phyloP scores from a whole-genome alignment of 2,329 filamentous ascomycete species.

The Arthrocladium fulminans region DNA sequence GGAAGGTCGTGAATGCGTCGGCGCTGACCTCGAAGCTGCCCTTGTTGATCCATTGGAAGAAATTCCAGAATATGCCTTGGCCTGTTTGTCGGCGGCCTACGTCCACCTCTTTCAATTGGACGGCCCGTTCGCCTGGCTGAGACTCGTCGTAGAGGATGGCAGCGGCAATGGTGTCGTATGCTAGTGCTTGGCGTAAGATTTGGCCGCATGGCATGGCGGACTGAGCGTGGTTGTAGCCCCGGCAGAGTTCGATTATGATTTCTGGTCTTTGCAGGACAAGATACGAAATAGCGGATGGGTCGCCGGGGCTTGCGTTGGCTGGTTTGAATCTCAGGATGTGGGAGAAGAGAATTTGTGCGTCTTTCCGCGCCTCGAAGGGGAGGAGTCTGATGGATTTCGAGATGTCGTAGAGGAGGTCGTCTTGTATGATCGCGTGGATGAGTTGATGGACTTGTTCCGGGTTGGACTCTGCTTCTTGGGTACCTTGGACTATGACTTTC shows the following conservation, averaged over 20 bases:
- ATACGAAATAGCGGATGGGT: constrained; percentile 79
- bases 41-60: constrained; percentile 95
- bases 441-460: constrained; percentile 84
- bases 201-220: constrained; percentile 86
- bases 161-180: constrained; percentile 82
- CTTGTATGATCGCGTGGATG: constrained; percentile 73
- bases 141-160: constrained; percentile 91
- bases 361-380: constrained; percentile 92
- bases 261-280: constrained; percentile 79
- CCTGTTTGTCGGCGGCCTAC: constrained; percentile 66
- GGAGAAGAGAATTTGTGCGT: constrained; percentile 90
- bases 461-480: constrained; percentile 80
- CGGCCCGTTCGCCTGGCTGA: constrained; percentile 60
- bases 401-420: constrained; percentile 79
- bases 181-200: constrained; percentile 78
- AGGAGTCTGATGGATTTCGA: constrained; percentile 74
- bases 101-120: constrained; percentile 69
- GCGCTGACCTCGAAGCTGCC: constrained; percentile 94
- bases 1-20: constrained; percentile 93
- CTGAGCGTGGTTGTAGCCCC: constrained; percentile 81
- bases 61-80: constrained; percentile 86
- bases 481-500: constrained; percentile 88
- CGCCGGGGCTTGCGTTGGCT: constrained; percentile 50
- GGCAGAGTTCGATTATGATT: constrained; percentile 78
- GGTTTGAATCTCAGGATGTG: constrained; percentile 87